Evolutionary conservation across 306 rosid species (phyloP).

Genomic region (Cucurbita moschata): DNA sequence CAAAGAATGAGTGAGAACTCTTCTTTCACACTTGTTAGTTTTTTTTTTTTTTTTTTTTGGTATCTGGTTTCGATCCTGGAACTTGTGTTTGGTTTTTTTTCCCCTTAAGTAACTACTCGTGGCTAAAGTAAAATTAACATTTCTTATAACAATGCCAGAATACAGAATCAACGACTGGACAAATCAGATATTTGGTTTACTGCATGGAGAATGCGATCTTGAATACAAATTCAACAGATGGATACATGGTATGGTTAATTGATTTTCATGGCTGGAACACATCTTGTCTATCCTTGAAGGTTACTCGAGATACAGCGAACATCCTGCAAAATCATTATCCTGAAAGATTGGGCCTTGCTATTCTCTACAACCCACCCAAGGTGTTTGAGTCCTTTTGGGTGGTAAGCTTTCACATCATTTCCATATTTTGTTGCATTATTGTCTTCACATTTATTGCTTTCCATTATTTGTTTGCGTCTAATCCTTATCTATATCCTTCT

Average conservation of each 20-base stretch:
- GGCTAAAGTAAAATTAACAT: neutral
- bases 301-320: constrained; percentile 45
- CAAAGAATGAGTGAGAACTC: neutral
- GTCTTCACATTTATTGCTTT: neutral
- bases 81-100: neutral
- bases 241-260: constrained; percentile 71
- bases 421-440: neutral
- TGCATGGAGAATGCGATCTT: constrained; percentile 68
- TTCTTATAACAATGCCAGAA: constrained; percentile 25
- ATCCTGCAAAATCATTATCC: constrained; percentile 71
- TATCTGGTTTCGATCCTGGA: too few species aligned
- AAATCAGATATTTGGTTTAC: constrained; percentile 58
- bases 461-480: neutral
- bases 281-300: constrained; percentile 43
- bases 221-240: constrained; percentile 33
- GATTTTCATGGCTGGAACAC: constrained; percentile 66
- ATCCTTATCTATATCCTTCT: neutral
- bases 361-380: constrained; percentile 76
- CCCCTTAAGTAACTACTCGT: neutral
- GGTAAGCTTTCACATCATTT: constrained; percentile 27
- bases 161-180: constrained; percentile 22
- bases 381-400: constrained; percentile 73
- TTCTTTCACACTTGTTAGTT: neutral
- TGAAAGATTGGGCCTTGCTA: constrained; percentile 63
- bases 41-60: too few species aligned